These are phyloP conservation scores for Hymenoscyphus fructigenus DNA, from an alignment of 2,329 filamentous ascomycete genomes.

Conservation along the genomic window DNA sequence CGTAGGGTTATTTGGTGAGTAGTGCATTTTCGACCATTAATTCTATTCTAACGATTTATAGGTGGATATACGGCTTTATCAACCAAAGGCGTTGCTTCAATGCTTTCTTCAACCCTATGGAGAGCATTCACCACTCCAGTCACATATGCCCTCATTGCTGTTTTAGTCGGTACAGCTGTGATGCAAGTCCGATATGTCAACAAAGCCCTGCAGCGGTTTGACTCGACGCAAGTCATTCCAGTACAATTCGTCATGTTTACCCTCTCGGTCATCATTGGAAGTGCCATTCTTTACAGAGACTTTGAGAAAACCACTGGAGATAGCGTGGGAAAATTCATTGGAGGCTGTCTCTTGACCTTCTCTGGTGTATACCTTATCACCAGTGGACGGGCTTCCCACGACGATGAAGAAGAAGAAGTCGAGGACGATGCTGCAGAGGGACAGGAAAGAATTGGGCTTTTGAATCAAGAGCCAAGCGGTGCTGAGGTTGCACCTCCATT, in stretches of 20 bases:
- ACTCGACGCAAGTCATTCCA: constrained; percentile 96
- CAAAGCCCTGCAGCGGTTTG: constrained; percentile 83
- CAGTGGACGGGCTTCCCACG: constrained; percentile 65
- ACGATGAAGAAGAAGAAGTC: constrained; percentile 60
- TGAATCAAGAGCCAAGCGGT: constrained; percentile 47
- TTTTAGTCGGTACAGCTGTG: constrained; percentile 80
- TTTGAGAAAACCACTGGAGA: constrained; percentile 78
- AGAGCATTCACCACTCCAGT: constrained; percentile 88
- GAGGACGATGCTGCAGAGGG: constrained; percentile 60
- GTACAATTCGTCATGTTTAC: constrained; percentile 98
- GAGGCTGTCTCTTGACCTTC: constrained; percentile 89
- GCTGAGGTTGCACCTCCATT: constrained; percentile 21
- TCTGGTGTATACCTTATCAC: constrained; percentile 97
- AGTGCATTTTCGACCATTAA: neutral
- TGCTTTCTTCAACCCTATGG: constrained; percentile 88
- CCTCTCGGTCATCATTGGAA: constrained; percentile 90
- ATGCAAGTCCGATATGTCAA: constrained; percentile 99
- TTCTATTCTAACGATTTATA: constrained; percentile 38
- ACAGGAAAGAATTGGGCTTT: constrained; percentile 62
- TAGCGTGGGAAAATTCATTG: constrained; percentile 80
- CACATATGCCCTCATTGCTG: constrained; percentile 78
- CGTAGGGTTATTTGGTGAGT: constrained; percentile 85
- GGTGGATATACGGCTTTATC: constrained; percentile 95
- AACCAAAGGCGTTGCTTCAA: constrained; percentile 93
- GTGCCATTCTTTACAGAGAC: constrained; percentile 89